These are phyloP conservation scores for Rosa rugosa DNA, from an alignment of 306 rosid genomes.

Conservation along the genomic window DNA sequence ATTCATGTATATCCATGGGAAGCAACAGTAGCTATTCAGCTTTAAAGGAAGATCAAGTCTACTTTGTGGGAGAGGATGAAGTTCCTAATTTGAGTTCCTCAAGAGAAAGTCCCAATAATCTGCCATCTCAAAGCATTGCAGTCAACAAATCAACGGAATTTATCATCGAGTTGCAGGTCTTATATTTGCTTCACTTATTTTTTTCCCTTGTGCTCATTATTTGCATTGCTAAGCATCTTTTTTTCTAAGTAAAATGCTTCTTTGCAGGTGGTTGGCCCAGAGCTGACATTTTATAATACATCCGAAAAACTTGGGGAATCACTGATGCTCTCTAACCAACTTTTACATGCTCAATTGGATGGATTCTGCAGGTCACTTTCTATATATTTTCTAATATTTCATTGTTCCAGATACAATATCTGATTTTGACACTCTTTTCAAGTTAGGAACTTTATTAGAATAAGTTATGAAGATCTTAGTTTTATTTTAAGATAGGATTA, in stretches of 20 bases:
- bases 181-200: constrained; percentile 25
- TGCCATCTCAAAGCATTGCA: constrained; percentile 36
- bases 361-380: constrained; percentile 71
- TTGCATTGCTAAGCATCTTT: not conserved
- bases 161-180: constrained; percentile 82
- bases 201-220: not conserved
- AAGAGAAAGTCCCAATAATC: constrained; percentile 40
- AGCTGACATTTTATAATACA: constrained; percentile 81
- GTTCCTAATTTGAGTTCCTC: constrained; percentile 31
- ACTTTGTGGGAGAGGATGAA: constrained; percentile 53
- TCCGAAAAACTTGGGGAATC: constrained; percentile 70
- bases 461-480: not conserved
- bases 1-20: constrained; percentile 89
- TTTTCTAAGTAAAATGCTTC: constrained; percentile 24
- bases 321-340: constrained; percentile 65
- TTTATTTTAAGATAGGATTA: not conserved
- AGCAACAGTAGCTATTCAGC: constrained; percentile 88
- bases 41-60: constrained; percentile 59
- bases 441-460: not conserved
- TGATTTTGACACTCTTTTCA: not conserved
- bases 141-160: constrained; percentile 47
- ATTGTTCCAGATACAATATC: not conserved
- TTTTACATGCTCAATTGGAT: constrained; percentile 88
- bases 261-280: constrained; percentile 87
- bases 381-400: not conserved